Percentiles rank a stretch among this genome's conserved stretches.
phyloP scores from a whole-genome alignment of 1,139 yeast genomes.

The Lodderomyces jiufengensis region DNA sequence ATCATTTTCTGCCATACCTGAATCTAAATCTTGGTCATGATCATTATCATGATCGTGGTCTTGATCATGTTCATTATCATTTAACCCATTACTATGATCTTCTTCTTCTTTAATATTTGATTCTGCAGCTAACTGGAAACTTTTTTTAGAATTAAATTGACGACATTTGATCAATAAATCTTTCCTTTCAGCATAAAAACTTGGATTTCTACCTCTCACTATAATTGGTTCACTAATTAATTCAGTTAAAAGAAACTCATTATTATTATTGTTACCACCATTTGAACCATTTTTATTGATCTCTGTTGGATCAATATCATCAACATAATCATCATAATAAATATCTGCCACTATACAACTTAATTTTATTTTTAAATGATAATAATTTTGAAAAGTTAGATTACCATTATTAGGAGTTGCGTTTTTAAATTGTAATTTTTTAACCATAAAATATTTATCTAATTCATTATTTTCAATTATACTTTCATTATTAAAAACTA shows the following conservation, averaged over 20 bases:
- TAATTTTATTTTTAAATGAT: conserved; percentile 44
- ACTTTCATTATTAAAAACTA: conserved; percentile 26
- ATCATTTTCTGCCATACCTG: conserved; percentile 7
- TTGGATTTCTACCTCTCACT: conserved; percentile 65
- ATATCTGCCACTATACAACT: conserved; percentile 45
- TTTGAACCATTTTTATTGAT: conserved; percentile 5
- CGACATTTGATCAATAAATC: conserved; percentile 42
- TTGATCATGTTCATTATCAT: conserved; percentile 1
- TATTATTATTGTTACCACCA: conserved; percentile 15
- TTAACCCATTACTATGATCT: conserved; percentile 1
- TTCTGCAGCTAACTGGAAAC: conserved; percentile 19
- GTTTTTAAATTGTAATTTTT: conserved; percentile 53
- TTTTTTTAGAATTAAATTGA: conserved; percentile 18
- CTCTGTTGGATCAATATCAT: conserved; percentile 20
- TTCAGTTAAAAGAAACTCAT: conserved; percentile 34
- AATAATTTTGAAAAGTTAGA: conserved; percentile 53
- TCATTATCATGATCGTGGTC: conserved; percentile 5
- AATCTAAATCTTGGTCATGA: conserved; percentile 8
- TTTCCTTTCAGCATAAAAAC: conserved; percentile 55
- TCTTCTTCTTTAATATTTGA: conserved; percentile 6
- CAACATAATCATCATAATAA: conserved; percentile 41
- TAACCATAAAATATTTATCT: conserved; percentile 34
- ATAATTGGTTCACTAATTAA: conserved; percentile 50
- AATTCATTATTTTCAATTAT: conserved; percentile 20
- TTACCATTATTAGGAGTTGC: conserved; percentile 69